These are phyloP conservation scores for Trichothecium sympodiale DNA, from an alignment of 2,329 filamentous ascomycete species.

Conservation along the genomic window DNA sequence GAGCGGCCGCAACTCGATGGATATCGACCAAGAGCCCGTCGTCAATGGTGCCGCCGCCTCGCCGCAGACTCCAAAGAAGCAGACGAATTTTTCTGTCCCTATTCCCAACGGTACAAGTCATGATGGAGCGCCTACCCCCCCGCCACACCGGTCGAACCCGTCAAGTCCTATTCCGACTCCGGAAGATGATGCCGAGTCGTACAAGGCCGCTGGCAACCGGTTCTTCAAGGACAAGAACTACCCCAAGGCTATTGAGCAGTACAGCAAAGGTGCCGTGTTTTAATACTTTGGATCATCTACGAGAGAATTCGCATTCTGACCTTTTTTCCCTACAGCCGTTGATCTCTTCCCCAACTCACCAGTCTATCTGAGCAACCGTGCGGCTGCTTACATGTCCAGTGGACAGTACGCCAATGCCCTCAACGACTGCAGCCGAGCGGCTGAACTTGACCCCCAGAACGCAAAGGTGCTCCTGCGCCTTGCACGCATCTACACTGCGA, in stretches of 20 bases:
- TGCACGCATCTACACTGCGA: slow-evolving; percentile 77
- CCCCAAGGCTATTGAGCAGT: slow-evolving; percentile 77
- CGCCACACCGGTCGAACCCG: slow-evolving; percentile 58
- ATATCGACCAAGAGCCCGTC: slow-evolving; percentile 58
- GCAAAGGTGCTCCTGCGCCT: slow-evolving; percentile 80
- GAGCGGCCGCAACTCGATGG: slow-evolving; percentile 50
- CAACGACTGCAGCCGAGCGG: slow-evolving; percentile 74
- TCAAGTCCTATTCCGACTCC: slow-evolving; percentile 43
- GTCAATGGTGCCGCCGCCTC: slow-evolving; percentile 38
- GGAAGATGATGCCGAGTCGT: slow-evolving; percentile 73
- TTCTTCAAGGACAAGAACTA: slow-evolving; percentile 96
- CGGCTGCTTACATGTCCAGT: slow-evolving; percentile 86
- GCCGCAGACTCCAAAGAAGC: slow-evolving; percentile 22
- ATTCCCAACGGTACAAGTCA: slow-evolving; percentile 36
- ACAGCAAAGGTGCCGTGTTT: slow-evolving; percentile 67
- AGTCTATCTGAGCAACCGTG: slow-evolving; percentile 89
- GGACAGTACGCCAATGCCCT: slow-evolving; percentile 69
- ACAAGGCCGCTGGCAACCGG: slow-evolving; percentile 89
- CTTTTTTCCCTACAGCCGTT: slow-evolving; percentile 56
- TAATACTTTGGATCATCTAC: not conserved
- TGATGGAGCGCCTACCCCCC: slow-evolving; percentile 49
- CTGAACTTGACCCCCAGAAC: slow-evolving; percentile 75
- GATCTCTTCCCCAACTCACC: slow-evolving; percentile 75
- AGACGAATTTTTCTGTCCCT: slow-evolving; percentile 38
- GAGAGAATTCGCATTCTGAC: slow-evolving; percentile 1